Conservation (phyloP, 805 yeast species). For the Ogataea methylovora region DNA sequence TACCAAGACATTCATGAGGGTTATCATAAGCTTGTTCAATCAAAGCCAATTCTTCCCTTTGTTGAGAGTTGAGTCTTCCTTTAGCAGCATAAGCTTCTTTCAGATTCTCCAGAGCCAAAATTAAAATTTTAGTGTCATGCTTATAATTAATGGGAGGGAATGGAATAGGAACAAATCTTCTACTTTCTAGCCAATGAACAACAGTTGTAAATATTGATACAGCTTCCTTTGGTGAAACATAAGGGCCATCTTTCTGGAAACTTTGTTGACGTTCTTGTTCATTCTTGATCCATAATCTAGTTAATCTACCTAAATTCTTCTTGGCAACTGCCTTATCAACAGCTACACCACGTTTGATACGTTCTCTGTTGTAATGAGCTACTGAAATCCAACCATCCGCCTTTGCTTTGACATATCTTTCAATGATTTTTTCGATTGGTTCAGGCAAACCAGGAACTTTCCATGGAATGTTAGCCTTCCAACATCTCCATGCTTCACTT, state of each 20-base stretch:
- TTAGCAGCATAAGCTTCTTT: slow-evolving; percentile 73
- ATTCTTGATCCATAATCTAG: slow-evolving; percentile 85
- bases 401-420: slow-evolving; percentile 85
- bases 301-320: slow-evolving; percentile 86
- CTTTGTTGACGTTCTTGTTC: slow-evolving; percentile 85
- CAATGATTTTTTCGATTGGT: slow-evolving; percentile 80
- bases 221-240: slow-evolving; percentile 79
- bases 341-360: slow-evolving; percentile 82
- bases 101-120: slow-evolving; percentile 81
- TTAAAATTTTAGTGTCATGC: slow-evolving; percentile 86
- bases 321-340: slow-evolving; percentile 92
- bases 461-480: slow-evolving; percentile 99
- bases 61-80: slow-evolving; percentile 74
- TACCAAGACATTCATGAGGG: slow-evolving; percentile 85
- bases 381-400: slow-evolving; percentile 96
- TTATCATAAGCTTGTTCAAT: slow-evolving; percentile 96
- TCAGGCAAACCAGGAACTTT: slow-evolving; percentile 93
- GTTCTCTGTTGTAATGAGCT: slow-evolving; percentile 86
- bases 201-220: slow-evolving; percentile 77
- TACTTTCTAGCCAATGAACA: slow-evolving; percentile 85
- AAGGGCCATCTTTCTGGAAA: slow-evolving; percentile 82
- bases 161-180: slow-evolving; percentile 81
- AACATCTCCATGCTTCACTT: slow-evolving; percentile 98
- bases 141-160: slow-evolving; percentile 90
- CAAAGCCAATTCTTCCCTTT: slow-evolving; percentile 86